Evolutionary conservation across 192 early-diverging fungal species (phyloP).

Genomic region (Neocallimastix lanati): DNA sequence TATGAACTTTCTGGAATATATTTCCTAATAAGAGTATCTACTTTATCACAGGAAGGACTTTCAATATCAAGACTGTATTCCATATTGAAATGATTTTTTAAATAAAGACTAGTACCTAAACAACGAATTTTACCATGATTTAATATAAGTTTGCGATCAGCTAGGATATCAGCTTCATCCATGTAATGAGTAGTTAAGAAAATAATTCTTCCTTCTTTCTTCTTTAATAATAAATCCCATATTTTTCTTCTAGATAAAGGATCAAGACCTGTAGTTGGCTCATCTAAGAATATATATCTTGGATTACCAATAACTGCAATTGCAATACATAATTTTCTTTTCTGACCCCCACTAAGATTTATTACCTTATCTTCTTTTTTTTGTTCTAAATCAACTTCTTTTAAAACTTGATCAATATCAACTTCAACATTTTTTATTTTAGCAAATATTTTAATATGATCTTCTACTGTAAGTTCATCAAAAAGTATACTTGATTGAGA

Average conservation of each 20-base stretch:
- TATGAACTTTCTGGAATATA: not conserved
- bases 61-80: not conserved
- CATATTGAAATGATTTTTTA: not conserved
- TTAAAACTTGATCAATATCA: not conserved
- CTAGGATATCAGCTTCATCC: not conserved
- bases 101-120: not conserved
- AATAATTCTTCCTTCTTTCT: not conserved
- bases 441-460: not conserved
- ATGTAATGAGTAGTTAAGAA: not conserved
- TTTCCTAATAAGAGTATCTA: not conserved
- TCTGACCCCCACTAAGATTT: not conserved
- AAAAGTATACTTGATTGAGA: not conserved
- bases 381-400: not conserved
- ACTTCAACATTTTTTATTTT: not conserved
- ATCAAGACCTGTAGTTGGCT: not conserved
- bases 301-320: not conserved
- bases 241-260: slow-evolving; percentile 1
- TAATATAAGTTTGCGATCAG: not conserved
- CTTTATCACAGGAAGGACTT: not conserved
- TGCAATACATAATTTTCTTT: not conserved
- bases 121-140: not conserved
- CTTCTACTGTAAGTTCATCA: not conserved
- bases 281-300: not conserved
- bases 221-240: not conserved
- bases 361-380: not conserved